Evolutionary conservation across 2,329 filamentous ascomycete species (phyloP).

Genomic region (Xylariales sp.): DNA sequence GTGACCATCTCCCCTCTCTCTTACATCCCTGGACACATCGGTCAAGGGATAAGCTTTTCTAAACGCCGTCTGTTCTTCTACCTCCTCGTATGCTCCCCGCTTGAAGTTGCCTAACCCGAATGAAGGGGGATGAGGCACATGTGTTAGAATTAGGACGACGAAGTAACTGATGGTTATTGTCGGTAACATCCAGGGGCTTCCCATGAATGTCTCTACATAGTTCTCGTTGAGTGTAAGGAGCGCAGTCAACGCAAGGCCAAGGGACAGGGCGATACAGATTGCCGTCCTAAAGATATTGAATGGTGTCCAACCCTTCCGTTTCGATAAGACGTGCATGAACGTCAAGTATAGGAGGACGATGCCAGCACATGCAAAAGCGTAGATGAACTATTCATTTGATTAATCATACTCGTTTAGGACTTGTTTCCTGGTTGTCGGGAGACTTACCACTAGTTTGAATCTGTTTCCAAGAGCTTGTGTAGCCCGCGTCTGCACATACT

Average conservation of each 20-base stretch:
- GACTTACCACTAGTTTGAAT: conserved; percentile 21
- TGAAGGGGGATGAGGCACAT: conserved; percentile 14
- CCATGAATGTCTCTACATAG: conserved; percentile 14
- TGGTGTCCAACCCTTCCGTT: conserved; percentile 22
- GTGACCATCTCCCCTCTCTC: background rate
- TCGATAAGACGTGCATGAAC: conserved; percentile 25
- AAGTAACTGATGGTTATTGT: conserved; percentile 23
- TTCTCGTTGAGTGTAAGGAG: conserved; percentile 14
- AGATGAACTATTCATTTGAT: conserved; percentile 19
- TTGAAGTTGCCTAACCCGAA: conserved; percentile 1
- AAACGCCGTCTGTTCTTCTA: background rate
- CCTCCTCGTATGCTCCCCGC: conserved; percentile 4
- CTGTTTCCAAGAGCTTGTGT: conserved; percentile 11
- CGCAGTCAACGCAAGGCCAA: conserved; percentile 19
- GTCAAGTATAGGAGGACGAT: conserved; percentile 24
- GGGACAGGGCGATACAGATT: conserved; percentile 17
- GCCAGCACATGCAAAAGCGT: conserved; percentile 23
- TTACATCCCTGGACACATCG: background rate
- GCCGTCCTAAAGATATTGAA: conserved; percentile 24
- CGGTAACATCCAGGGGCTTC: conserved; percentile 23
- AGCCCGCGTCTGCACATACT: conserved; percentile 14
- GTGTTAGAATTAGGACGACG: conserved; percentile 15
- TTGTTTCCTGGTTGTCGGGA: too few relatives aligned
- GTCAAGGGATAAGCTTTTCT: background rate
- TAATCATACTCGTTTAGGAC: too few relatives aligned